Evolutionary conservation across 2,329 filamentous ascomycete species (phyloP), one percentile per base, ranked within the genome.

Genomic region (Myriosclerotinia duriaeana): DNA sequence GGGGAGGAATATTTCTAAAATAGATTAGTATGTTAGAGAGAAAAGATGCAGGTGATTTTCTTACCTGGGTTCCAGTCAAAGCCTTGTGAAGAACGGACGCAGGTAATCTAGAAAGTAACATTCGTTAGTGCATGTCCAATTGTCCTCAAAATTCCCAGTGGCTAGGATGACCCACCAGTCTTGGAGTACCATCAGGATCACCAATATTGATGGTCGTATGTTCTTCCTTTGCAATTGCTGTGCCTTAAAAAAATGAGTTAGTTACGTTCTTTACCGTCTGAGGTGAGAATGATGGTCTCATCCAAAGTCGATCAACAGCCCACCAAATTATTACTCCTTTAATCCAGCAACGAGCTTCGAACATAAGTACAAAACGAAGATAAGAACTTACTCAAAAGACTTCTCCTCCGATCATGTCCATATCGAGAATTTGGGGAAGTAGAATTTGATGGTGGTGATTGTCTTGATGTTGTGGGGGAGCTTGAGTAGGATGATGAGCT

Each of bases 171-270:
- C 87, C 77, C 79, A 92, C 89, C 79, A 93, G 80, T 65, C 89
- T 83, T 70, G 89, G 88, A 69, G 87, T 85, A n/a, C 87, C 88
- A 70, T 92, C 89, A 34, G 87, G 86, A 69, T 90, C 85, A 53
- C 89, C 90, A 71, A 94, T 87, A 76, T 93, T 91, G 77, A 93
- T 87, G 56, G 92, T 89, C n/a, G 88, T 92, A 74, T 89, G 89
- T 78, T 93, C 89, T 72, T 90, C 85, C 76, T 90, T 87, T 54
- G 87, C 87, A 69, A 93, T 82, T 22, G 89, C 88, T 53, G 86
- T 84, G 77, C 90, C 90, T 92, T 92, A 71, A 36, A 53, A n/a
- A 44, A 8, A 44, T 38, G 22, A 59, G 44, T 58, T 44, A 38
- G 50, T 26, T 54, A 53, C 36, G 26, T 15, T 11, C 22, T 59